phyloP scores from a whole-genome alignment of 345 rosid species.

The Toxicodendron radicans region DNA sequence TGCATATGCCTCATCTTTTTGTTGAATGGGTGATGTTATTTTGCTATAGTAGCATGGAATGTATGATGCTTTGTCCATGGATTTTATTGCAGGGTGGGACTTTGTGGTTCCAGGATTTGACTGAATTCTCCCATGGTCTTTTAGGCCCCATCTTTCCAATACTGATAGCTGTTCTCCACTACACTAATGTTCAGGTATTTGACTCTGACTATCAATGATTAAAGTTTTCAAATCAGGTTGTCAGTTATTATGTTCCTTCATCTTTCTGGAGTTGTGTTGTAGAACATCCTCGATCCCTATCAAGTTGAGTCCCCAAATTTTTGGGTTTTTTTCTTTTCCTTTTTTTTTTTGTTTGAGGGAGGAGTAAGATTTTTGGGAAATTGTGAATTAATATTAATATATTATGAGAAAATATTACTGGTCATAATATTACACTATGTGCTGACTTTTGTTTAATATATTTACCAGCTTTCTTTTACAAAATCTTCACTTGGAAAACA shows the following conservation, averaged over 20 bases:
- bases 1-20: neutral
- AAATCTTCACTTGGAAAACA: slow-evolving; percentile 41
- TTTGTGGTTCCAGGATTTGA: slow-evolving; percentile 91
- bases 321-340: no score
- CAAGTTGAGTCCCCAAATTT: no score
- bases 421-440: neutral
- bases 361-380: neutral
- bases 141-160: slow-evolving; percentile 70
- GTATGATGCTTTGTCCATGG: slow-evolving; percentile 2
- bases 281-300: no score
- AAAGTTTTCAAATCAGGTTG: slow-evolving; percentile 3
- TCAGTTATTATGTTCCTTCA: neutral
- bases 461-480: slow-evolving; percentile 58
- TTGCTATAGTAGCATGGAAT: neutral
- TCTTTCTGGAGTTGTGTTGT: neutral
- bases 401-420: neutral
- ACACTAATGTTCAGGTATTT: slow-evolving; percentile 71
- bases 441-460: slow-evolving; percentile 11
- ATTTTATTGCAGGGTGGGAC: slow-evolving; percentile 78
- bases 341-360: no score
- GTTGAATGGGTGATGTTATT: neutral
- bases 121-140: slow-evolving; percentile 67
- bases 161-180: slow-evolving; percentile 77
- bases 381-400: neutral
- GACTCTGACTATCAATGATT: neutral